phyloP scores from a whole-genome alignment of 2,329 filamentous ascomycete genomes.

The Leptographium galeiforme region DNA sequence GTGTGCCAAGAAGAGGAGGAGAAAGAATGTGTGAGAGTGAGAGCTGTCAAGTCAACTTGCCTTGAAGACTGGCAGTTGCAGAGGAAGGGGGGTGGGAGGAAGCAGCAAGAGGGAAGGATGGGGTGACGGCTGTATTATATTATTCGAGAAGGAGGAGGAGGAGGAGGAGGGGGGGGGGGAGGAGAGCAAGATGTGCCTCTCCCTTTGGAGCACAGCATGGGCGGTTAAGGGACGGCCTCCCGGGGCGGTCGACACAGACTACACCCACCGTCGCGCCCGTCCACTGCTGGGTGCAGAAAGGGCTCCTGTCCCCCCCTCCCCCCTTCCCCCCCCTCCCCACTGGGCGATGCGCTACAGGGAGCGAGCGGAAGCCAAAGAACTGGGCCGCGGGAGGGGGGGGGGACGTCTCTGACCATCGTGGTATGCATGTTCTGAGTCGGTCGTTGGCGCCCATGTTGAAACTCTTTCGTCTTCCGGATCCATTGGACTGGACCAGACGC shows the following conservation, averaged over 20 bases:
- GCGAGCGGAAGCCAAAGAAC: neutral
- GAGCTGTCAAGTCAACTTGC: constrained; percentile 24
- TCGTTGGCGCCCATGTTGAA: neutral
- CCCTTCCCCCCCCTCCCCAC: neutral
- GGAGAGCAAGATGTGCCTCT: neutral
- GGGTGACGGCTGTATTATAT: neutral
- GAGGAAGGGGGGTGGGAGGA: constrained; percentile 15
- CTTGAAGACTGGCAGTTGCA: constrained; percentile 22
- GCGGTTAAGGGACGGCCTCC: neutral
- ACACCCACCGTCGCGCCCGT: neutral
- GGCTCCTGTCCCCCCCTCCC: too few species aligned
- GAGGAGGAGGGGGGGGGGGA: neutral
- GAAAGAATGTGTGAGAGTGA: constrained; percentile 3
- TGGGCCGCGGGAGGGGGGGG: neutral
- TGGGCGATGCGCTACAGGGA: too few species aligned
- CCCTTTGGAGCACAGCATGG: neutral
- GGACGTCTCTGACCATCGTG: neutral
- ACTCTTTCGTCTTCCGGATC: neutral
- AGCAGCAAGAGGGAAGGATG: constrained; percentile 16
- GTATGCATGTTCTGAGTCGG: neutral
- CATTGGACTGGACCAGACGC: neutral
- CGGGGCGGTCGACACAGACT: neutral
- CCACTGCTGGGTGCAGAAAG: neutral
- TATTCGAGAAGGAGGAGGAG: neutral
- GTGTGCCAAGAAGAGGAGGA: constrained; percentile 8